Base-by-base conservation (phyloP, 768 basidiomycete genomes). In the Boletus rubescentipes region DNA sequence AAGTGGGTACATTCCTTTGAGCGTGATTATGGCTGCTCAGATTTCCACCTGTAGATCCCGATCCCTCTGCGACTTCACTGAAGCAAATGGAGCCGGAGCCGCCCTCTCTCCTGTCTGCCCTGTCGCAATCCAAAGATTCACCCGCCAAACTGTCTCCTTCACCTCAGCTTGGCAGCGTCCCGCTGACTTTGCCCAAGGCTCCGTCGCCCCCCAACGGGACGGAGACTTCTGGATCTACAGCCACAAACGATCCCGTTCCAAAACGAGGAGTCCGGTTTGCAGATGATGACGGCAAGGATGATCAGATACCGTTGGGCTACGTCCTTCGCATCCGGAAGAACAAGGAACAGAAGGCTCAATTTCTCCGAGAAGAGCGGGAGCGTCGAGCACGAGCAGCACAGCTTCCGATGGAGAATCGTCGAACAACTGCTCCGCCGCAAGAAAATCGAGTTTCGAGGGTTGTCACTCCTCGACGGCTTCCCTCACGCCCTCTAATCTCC, bases 241-340 rank as follows among this genome's bases (percentile, higher is more conserved):
- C 16, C 32, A 35, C 35, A 14, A 59, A 37, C 40, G 61, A 57
- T 38, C 43, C 57, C n/a, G 30, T 50, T 51, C 61, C 62, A 29
- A 71, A 66, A 64, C 79, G 84, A 36, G 83, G 84, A 10, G 86
- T 87, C 9, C 79, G 84, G 40, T 87, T 87, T 55, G 82, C 77
- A 30, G 84, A 85, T 59, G 80, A 82, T 61, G 80, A 81, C 62
- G 68, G 66, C 54, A 83, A 81, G 54, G 86, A 88, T 38, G 87
- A 90, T 66, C 75, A 75, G 47, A 75, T 87, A 58, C 89, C 89
- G 3, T 72, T 89, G 37, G 82, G 80, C 16, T 81, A 90, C 63
- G 79, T 84, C n/a, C 72, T 88, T 63, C 84, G 85, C 49, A 79
- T 80, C 67, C 85, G 84, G 73, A 85, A 85, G 75, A 82, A 82